These are phyloP conservation scores for Chalara sp. DNA, from an alignment of 2,329 filamentous ascomycete genomes.

Conservation along the genomic window DNA sequence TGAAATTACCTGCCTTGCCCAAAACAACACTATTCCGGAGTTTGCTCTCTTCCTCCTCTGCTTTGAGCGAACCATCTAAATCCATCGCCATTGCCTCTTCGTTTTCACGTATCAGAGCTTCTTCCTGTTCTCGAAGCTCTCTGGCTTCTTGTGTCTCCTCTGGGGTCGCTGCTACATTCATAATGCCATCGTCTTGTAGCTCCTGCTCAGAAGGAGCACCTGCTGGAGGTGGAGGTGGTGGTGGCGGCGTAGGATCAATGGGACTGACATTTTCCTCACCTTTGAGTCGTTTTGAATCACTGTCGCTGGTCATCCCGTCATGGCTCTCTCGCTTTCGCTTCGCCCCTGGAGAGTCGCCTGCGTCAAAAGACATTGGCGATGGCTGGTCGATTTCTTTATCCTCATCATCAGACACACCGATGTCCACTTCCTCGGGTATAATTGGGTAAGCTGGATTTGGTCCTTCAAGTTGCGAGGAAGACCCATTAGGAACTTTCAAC, in stretches of 20 bases:
- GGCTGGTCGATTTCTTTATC: conserved; percentile 15
- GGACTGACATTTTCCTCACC: conserved; percentile 6
- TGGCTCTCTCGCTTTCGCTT: conserved; percentile 60
- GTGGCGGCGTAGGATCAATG: conserved; percentile 14
- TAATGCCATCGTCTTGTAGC: neutral
- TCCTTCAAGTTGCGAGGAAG: conserved; percentile 4
- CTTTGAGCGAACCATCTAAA: conserved; percentile 11
- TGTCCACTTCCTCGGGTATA: conserved; percentile 37
- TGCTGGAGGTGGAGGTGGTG: conserved; percentile 21
- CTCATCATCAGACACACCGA: conserved; percentile 17
- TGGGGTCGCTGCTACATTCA: neutral
- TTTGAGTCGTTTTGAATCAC: conserved; percentile 24
- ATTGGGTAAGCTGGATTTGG: conserved; percentile 26
- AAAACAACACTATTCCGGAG: neutral
- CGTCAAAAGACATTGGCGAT: conserved; percentile 37
- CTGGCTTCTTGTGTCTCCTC: conserved; percentile 20
- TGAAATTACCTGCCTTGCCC: neutral
- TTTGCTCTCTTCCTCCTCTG: neutral
- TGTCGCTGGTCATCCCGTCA: conserved; percentile 20
- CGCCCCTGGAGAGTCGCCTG: conserved; percentile 33
- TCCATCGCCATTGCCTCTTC: conserved; percentile 24
- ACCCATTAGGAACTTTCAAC: conserved; percentile 20
- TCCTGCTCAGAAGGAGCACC: conserved; percentile 1
- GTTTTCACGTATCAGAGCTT: conserved; percentile 25
- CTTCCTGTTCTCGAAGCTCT: conserved; percentile 22